A percentile compares a stretch with the other conserved stretches of the same genome.
These are phyloP conservation scores for Trichoderma gamsii DNA, from an alignment of 495 filamentous ascomycete species.

Conservation along the genomic window DNA sequence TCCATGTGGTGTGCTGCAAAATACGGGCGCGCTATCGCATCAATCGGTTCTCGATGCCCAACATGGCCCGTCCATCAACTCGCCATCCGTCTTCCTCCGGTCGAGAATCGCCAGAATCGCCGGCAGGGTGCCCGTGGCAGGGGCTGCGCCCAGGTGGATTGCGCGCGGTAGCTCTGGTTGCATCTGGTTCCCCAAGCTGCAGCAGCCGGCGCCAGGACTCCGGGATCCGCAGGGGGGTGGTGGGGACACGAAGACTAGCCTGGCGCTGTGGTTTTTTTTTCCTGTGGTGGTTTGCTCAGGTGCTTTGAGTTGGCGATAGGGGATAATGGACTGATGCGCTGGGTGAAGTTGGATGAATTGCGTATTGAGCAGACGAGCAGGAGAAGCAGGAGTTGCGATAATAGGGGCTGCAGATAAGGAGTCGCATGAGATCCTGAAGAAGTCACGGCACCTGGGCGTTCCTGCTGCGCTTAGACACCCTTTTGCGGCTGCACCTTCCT, in stretches of 20 bases:
- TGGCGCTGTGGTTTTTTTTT: neutral
- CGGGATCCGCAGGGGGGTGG: slow-evolving; percentile 5
- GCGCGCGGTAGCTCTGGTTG: neutral
- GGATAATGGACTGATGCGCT: neutral
- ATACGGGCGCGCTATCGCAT: neutral
- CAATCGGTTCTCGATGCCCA: neutral
- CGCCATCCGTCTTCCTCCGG: neutral
- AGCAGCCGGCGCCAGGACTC: slow-evolving; percentile 7
- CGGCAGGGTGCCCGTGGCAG: slow-evolving; percentile 1
- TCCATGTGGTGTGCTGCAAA: neutral
- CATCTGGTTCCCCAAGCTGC: slow-evolving; percentile 7
- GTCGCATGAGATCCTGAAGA: neutral
- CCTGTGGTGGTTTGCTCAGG: neutral
- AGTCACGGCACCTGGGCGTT: neutral
- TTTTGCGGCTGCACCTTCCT: neutral
- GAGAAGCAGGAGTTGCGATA: neutral
- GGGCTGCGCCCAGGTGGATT: neutral
- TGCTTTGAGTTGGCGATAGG: neutral
- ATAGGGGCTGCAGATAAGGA: neutral
- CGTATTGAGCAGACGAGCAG: neutral
- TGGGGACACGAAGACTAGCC: slow-evolving; percentile 3
- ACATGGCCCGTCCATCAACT: neutral
- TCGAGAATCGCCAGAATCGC: neutral
- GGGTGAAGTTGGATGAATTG: neutral
- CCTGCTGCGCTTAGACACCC: neutral